Evolutionary conservation across 208 protist genomes (phyloP).

Genomic region (Trypanosoma conorhini): DNA sequence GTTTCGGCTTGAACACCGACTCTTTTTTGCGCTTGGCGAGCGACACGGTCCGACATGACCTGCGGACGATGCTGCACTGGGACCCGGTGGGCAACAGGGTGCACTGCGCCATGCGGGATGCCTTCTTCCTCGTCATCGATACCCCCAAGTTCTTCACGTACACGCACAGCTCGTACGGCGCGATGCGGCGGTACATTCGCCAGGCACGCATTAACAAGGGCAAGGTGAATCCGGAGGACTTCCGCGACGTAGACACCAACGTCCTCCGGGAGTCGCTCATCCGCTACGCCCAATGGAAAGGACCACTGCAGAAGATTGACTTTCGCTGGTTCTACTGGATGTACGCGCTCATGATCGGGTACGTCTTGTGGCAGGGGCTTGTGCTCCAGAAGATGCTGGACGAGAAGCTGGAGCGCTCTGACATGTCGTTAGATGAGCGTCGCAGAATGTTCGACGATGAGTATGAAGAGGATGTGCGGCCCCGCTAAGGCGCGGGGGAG

Average conservation of each 20-base stretch:
- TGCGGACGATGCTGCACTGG: conserved; percentile 50
- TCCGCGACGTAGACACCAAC: conserved; percentile 80
- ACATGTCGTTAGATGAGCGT: conserved; percentile 58
- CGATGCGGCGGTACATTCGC: conserved; percentile 74
- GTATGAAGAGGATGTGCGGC: conserved; percentile 81
- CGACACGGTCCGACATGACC: conserved; percentile 46
- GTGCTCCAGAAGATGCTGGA: conserved; percentile 58
- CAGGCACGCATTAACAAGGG: conserved; percentile 80
- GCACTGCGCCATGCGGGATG: conserved; percentile 73
- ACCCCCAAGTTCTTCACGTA: conserved; percentile 70
- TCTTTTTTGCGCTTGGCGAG: conserved; percentile 34
- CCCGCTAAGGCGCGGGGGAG: conserved; percentile 29
- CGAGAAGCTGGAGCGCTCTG: conserved; percentile 58
- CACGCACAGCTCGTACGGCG: conserved; percentile 77
- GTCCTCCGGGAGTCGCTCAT: conserved; percentile 75
- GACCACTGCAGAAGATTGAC: conserved; percentile 82
- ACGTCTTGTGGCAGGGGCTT: conserved; percentile 68
- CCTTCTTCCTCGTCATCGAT: conserved; percentile 64
- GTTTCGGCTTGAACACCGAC: background rate
- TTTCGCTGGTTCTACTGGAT: conserved; percentile 87
- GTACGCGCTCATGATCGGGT: conserved; percentile 83
- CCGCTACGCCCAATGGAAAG: conserved; percentile 67
- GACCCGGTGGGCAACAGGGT: conserved; percentile 62
- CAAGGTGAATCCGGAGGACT: conserved; percentile 83
- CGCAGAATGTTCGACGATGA: conserved; percentile 79